A percentile compares a stretch with the other conserved stretches of the same genome.
phyloP scores from a whole-genome alignment of 2,329 filamentous ascomycete species.

The Calonectria pteridis region DNA sequence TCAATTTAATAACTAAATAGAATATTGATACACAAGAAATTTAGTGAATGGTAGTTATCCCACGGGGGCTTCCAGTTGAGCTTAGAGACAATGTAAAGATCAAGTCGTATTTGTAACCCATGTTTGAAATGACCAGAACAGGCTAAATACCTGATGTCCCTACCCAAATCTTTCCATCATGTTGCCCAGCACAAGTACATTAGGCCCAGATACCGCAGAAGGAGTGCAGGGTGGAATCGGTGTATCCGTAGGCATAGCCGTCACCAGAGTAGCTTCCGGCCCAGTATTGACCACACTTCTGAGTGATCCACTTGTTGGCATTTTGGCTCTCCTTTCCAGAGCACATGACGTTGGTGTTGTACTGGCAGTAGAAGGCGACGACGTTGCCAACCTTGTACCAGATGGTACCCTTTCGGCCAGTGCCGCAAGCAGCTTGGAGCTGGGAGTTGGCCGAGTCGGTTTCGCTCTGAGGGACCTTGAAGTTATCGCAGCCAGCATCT shows the following conservation, averaged over 20 bases:
- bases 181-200: not conserved
- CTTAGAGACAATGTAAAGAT: not conserved
- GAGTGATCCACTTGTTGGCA: not conserved
- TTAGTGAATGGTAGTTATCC: not conserved
- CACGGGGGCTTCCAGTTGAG: not conserved
- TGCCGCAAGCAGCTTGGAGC: not conserved
- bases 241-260: not conserved
- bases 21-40: not conserved
- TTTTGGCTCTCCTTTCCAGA: not conserved
- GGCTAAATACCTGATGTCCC: not conserved
- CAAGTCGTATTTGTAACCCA: not conserved
- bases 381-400: not conserved
- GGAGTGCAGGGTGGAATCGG: not conserved
- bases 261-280: not conserved
- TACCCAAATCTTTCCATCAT: not conserved
- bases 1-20: not conserved
- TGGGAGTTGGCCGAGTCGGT: not conserved
- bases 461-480: not conserved
- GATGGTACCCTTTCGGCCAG: not conserved
- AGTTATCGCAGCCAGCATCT: not conserved
- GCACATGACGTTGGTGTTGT: not conserved
- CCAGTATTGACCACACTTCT: not conserved
- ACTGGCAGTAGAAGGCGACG: constrained; percentile 1
- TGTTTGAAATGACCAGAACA: not conserved
- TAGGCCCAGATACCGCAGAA: not conserved